Evolutionary conservation across 164 flowering plant genomes (phyloP).

Genomic region (Akebia trifoliata): DNA sequence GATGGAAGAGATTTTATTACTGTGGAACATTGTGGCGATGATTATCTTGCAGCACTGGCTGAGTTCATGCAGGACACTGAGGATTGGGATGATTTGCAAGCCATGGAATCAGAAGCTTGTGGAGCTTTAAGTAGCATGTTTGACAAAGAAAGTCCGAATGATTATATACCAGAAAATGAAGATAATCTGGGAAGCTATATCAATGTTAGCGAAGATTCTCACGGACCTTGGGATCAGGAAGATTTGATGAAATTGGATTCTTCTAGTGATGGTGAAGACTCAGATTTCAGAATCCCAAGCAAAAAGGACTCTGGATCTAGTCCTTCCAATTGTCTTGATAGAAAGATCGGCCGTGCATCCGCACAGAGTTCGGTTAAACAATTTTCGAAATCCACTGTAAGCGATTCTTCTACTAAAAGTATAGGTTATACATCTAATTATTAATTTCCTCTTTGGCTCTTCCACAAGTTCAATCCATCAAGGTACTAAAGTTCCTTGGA

Average conservation of each 20-base stretch:
- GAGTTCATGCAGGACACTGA: conserved; percentile 67
- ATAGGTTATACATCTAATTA: neutral
- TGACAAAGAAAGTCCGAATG: conserved; percentile 23
- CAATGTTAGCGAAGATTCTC: conserved; percentile 36
- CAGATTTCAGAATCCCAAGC: conserved; percentile 17
- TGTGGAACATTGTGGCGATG: conserved; percentile 96
- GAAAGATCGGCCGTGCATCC: conserved; percentile 8
- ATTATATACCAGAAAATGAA: conserved; percentile 18
- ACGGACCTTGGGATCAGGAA: conserved; percentile 17
- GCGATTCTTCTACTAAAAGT: too few species aligned
- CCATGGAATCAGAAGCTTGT: conserved; percentile 73
- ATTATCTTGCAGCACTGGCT: conserved; percentile 72
- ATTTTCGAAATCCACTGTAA: conserved; percentile 34
- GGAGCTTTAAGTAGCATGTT: conserved; percentile 59
- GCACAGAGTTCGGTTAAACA: conserved; percentile 14
- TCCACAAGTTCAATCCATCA: neutral
- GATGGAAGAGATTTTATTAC: conserved; percentile 83
- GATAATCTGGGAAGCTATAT: conserved; percentile 4
- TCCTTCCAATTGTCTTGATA: conserved; percentile 12
- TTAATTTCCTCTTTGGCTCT: neutral
- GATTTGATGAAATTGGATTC: conserved; percentile 42
- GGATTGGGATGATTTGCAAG: conserved; percentile 95
- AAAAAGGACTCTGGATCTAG: conserved; percentile 6
- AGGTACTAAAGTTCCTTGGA: conserved; percentile 5
- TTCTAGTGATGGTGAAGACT: conserved; percentile 49